Evolutionary conservation across 176 grass and related monocot species (phyloP).

Genomic region (Musa itinerans): DNA sequence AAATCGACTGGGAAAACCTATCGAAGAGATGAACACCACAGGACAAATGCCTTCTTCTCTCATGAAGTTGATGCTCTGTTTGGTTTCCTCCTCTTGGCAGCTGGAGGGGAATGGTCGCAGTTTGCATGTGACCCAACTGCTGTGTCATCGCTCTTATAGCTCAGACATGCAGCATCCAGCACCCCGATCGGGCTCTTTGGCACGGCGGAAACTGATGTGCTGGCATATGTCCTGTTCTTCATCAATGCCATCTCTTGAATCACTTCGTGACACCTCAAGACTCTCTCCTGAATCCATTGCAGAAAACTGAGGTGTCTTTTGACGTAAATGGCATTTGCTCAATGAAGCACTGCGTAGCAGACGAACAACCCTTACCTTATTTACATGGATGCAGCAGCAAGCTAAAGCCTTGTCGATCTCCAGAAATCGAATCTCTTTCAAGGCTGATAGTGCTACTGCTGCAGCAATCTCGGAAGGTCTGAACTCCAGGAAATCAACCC

Average conservation of each 20-base stretch:
- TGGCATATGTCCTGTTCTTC: constrained; percentile 31
- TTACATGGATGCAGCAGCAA: constrained; percentile 51
- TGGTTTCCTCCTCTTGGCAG: constrained; percentile 65
- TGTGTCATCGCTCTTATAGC: constrained; percentile 62
- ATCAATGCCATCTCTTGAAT: constrained; percentile 58
- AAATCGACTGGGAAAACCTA: constrained; percentile 7
- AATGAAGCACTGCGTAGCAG: not conserved
- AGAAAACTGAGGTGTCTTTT: not conserved
- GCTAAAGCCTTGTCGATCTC: constrained; percentile 42
- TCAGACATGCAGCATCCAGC: constrained; percentile 59
- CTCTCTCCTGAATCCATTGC: constrained; percentile 44
- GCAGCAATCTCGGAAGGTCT: constrained; percentile 81
- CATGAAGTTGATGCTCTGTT: constrained; percentile 31
- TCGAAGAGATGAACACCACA: not conserved
- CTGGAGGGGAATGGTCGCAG: constrained; percentile 42
- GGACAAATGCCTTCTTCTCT: not conserved
- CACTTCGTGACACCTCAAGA: constrained; percentile 56
- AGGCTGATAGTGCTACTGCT: constrained; percentile 46
- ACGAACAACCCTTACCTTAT: constrained; percentile 44
- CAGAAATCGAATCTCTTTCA: constrained; percentile 44
- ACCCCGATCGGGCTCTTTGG: constrained; percentile 77
- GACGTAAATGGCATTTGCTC: not conserved
- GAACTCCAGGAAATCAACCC: constrained; percentile 57
- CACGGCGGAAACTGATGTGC: constrained; percentile 38
- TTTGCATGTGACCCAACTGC: constrained; percentile 42